Base-by-base conservation (phyloP, 805 yeast species). In the Wickerhamomyces xylosicus region DNA sequence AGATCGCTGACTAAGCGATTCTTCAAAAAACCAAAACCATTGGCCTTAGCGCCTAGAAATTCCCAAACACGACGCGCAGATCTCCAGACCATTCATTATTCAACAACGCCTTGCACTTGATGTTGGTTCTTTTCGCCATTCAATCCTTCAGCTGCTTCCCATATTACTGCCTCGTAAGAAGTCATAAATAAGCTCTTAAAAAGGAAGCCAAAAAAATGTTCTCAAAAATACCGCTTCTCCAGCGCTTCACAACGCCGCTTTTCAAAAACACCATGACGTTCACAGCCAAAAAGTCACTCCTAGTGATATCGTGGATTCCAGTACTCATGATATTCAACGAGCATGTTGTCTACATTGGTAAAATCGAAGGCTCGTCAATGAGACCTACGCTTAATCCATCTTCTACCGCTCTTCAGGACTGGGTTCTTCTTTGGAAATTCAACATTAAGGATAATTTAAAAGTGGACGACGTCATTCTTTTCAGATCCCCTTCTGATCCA, bases 371-470 rank as follows among this genome's bases (percentile, higher is more conserved):
- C 2, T 60, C 71, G 31, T 85, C 95, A 19, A 89, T 89, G 97
- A 69, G 83, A 38, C 97, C 97, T 1, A 75, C 95, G 0, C 71
- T 87, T 52, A 89, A 89, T 58, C 90, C 94, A 1, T 73, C 72
- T 17, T 57, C 63, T 39, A 57, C 66, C 41, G 37, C 58, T 44
- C 47, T 59, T 41, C 63, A 63, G 5, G 87, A 81, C 50, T 71
- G 79, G 61, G 86, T 85, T 1, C 48, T 84, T 3, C 64, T 89
- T 15, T 74, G 81, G 72, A 85, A 84, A 54, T 78, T 64, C 60
- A 71, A 73, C 20, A 58, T 74, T 14, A 67, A 71, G 38, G 52
- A 59, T 31, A 68, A 75, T 3, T 53, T 80, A 15, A 46, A 66
- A 10, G 59, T 72, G 4, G 78, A 86, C 34, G 96, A 89, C 55